Evolutionary conservation across 2,329 filamentous ascomycete species (phyloP).

Genomic region (Aspergillus nomiae): DNA sequence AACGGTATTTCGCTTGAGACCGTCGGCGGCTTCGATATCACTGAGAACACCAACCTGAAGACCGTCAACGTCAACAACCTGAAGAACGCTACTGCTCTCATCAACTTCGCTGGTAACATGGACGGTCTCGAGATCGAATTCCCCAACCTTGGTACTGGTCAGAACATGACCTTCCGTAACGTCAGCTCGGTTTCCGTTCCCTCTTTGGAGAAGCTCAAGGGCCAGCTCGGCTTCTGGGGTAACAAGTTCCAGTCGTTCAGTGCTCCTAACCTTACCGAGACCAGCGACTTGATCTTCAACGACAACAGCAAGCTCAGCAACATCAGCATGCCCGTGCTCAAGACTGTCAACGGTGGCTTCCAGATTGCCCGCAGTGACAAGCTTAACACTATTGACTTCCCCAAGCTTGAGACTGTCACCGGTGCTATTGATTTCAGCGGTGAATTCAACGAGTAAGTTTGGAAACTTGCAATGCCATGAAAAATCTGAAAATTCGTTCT

Average conservation of each 20-base stretch:
- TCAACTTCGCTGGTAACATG: conserved; percentile 82
- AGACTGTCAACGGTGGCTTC: conserved; percentile 73
- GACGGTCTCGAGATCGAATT: conserved; percentile 70
- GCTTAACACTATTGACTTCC: conserved; percentile 67
- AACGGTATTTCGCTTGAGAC: conserved; percentile 76
- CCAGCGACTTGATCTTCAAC: conserved; percentile 58
- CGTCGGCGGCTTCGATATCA: conserved; percentile 75
- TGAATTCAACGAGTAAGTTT: conserved; percentile 77
- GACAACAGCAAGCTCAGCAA: conserved; percentile 65
- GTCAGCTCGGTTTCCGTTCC: conserved; percentile 74
- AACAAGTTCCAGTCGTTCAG: conserved; percentile 58
- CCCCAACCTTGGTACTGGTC: conserved; percentile 75
- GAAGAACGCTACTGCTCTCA: conserved; percentile 68
- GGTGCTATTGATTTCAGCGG: conserved; percentile 86
- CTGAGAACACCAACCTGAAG: conserved; percentile 84
- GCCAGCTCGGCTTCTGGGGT: conserved; percentile 80
- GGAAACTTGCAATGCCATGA: neutral
- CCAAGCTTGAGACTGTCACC: conserved; percentile 66
- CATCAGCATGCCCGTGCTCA: conserved; percentile 72
- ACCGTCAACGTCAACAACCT: conserved; percentile 73
- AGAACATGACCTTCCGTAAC: conserved; percentile 81
- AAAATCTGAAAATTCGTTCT: conserved; percentile 34
- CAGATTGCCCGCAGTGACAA: conserved; percentile 88
- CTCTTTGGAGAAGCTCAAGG: conserved; percentile 70
- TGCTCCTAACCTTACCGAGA: conserved; percentile 50